Evolutionary conservation across 805 yeast species (phyloP).

Genomic region (Kuraishia ogatae): DNA sequence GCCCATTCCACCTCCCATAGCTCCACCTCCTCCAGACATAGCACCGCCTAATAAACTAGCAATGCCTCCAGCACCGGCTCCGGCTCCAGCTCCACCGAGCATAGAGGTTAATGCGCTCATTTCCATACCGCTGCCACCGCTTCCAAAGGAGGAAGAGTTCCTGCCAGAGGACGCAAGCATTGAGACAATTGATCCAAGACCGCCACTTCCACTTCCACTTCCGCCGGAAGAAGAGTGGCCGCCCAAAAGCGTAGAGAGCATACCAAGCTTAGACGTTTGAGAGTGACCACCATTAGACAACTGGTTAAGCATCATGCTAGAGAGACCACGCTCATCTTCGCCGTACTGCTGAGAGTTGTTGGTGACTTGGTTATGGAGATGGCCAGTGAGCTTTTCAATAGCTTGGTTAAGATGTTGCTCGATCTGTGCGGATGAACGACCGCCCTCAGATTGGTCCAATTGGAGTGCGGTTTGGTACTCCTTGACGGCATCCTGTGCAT

Average conservation of each 20-base stretch:
- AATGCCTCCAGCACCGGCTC: slow-evolving; percentile 1
- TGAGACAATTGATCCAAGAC: slow-evolving; percentile 18
- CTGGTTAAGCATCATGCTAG: slow-evolving; percentile 18
- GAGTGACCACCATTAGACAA: slow-evolving; percentile 15
- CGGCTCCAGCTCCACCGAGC: slow-evolving; percentile 16
- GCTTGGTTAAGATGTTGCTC: slow-evolving; percentile 17
- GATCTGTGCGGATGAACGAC: slow-evolving; percentile 20
- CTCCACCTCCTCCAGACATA: slow-evolving; percentile 1
- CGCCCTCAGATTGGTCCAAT: slow-evolving; percentile 23
- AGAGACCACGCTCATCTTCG: slow-evolving; percentile 19
- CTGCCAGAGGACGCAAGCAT: slow-evolving; percentile 1
- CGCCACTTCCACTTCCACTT: slow-evolving; percentile 9
- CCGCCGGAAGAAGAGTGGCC: slow-evolving; percentile 4
- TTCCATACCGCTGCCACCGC: slow-evolving; percentile 10
- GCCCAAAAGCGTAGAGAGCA: slow-evolving; percentile 15
- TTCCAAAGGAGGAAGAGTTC: not conserved
- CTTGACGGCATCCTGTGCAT: slow-evolving; percentile 16
- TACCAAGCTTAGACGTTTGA: slow-evolving; percentile 16
- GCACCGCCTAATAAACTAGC: not conserved
- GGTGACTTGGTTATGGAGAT: slow-evolving; percentile 15
- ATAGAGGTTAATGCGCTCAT: slow-evolving; percentile 16
- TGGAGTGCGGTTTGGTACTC: slow-evolving; percentile 20
- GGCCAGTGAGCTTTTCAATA: slow-evolving; percentile 12
- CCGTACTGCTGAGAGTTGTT: slow-evolving; percentile 11
- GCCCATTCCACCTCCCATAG: not conserved